Evolutionary conservation across 768 basidiomycete species (phyloP), one percentile per base, ranked within the genome.

Genomic region (Auricularia auricula-judae): DNA sequence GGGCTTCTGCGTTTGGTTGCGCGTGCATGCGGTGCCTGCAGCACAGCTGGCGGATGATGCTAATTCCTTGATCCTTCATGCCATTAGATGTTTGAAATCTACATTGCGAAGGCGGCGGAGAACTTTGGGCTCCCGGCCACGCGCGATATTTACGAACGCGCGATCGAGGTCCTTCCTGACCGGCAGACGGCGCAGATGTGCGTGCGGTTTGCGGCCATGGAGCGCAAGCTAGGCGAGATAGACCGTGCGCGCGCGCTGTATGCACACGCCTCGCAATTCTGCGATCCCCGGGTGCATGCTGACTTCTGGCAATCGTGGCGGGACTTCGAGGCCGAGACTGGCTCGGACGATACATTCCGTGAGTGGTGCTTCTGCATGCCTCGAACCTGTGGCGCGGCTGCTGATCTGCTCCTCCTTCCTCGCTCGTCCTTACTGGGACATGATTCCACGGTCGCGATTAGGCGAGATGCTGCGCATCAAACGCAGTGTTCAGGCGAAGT

Each of bases 271-370:
- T 93, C 92, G 21, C 97, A 99, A 72, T 98, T 99, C 82, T 99
- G 96, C 74, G 96, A 98, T 73, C 96, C 96, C 12, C 84, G 96
- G 18, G 84, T 89, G 67, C 86, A 90, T 72, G 88, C 93, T 42
- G 86, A 87, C 66, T 98, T 98, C 81, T 98, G 97, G 97, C 76
- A 81, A 36, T 93, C 97, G 73, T 98, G 97, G 97, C 94, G 98
- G 74, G 81, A 80, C 62, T 99, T 98, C 78, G 97, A 99, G 76
- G 93, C 98, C 71, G 97, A 98, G 74, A 97, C 94, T 2, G 97
- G 97, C 1, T 96, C 93, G 1, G 97, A 99, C 74, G 97, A 99
- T 73, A 99, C 97, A 0, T 99, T 99, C 86, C 67, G 80, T 60
- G 79, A 80, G 70, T 80, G 73, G 70, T 74, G 53, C 64, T 21